Evolutionary conservation across 129 eudicot genomes (phyloP), one percentile per base, ranked within the genome.

Genomic region (Pseudognaphalium luteoalbum): DNA sequence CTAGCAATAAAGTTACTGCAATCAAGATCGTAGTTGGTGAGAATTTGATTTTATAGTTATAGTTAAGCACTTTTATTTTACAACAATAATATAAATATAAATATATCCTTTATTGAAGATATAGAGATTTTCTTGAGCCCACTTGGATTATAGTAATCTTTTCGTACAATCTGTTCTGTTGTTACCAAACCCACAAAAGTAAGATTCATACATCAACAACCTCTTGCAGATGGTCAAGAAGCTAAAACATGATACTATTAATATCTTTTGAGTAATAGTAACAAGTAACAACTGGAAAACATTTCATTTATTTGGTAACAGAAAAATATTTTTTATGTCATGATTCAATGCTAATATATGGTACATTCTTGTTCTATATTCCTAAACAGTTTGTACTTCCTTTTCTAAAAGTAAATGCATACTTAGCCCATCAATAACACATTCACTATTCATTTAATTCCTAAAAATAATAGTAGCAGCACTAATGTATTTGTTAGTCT

Each of bases 11-110:
- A 72, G 65, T 72, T 17, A 7, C 47, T 42, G 25, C 29, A 3
- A 29, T 75, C 33, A 64, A 39, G 69, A 72, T 33, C 41, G 41
- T 22, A 44, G 68, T 34, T 59, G 68, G 42, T 70, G 25, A 2
- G 58, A 11, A 7, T 57, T 39, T 60, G 58, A 37, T 59, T 59
- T 19, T 73, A 42, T 73, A 7, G 63, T n/a, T n/a, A n/a, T n/a
- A n/a, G n/a, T n/a, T n/a, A 10, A 10, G 10, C 51, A 2, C 10
- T 10, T 20, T 20, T 0, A 32, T 4, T 25, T 25, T 25, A 25
- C 28, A 25, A 25, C 28, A 25, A 25, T 25, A 25, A 25, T 25
- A 25, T 25, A 25, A 25, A 25, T 25, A 25, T 25, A 25, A 25
- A 25, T 25, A 25, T 25, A 66, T 16, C 34, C 3, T 34, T 2